phyloP scores from a whole-genome alignment of 192 early-diverging fungal species.

The Coemansia sp. region DNA sequence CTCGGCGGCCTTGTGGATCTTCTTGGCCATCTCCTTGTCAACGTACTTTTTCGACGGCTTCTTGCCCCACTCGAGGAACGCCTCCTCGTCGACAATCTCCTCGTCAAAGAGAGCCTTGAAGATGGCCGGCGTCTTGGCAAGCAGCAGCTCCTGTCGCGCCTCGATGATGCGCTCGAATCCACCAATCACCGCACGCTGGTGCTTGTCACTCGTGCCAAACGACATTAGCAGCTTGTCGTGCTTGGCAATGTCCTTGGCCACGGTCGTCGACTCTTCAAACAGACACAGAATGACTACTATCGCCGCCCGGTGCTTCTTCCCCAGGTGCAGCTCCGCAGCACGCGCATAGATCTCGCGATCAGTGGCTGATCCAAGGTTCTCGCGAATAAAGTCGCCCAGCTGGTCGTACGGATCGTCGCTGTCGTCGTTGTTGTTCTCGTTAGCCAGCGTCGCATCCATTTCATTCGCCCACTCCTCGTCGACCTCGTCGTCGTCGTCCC shows the following conservation, averaged over 20 bases:
- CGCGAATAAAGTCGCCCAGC: conserved; percentile 73
- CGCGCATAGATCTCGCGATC: conserved; percentile 74
- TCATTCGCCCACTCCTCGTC: conserved; percentile 51
- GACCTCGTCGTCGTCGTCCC: conserved; percentile 49
- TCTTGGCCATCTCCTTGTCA: conserved; percentile 72
- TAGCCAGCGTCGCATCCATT: too few relatives aligned
- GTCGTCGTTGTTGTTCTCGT: conserved; percentile 56
- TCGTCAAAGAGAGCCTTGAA: conserved; percentile 88
- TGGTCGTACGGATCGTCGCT: conserved; percentile 65
- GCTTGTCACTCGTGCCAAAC: conserved; percentile 79
- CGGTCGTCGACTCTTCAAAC: conserved; percentile 58
- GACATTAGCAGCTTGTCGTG: conserved; percentile 64
- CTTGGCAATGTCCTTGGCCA: conserved; percentile 68
- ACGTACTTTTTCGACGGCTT: conserved; percentile 82
- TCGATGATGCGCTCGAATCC: conserved; percentile 85
- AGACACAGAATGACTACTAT: conserved; percentile 81
- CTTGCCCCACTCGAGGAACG: conserved; percentile 85
- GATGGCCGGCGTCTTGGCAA: conserved; percentile 69
- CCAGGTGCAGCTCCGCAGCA: conserved; percentile 72
- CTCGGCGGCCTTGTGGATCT: conserved; percentile 78
- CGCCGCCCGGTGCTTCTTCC: conserved; percentile 73
- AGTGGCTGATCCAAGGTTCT: conserved; percentile 41
- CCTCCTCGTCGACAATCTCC: conserved; percentile 91
- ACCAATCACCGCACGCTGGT: conserved; percentile 84
- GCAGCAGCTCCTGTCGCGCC: conserved; percentile 53